Evolutionary conservation across 768 basidiomycete genomes (phyloP), one percentile per base, ranked within the genome.

Genomic region (Mycena kentingensis): DNA sequence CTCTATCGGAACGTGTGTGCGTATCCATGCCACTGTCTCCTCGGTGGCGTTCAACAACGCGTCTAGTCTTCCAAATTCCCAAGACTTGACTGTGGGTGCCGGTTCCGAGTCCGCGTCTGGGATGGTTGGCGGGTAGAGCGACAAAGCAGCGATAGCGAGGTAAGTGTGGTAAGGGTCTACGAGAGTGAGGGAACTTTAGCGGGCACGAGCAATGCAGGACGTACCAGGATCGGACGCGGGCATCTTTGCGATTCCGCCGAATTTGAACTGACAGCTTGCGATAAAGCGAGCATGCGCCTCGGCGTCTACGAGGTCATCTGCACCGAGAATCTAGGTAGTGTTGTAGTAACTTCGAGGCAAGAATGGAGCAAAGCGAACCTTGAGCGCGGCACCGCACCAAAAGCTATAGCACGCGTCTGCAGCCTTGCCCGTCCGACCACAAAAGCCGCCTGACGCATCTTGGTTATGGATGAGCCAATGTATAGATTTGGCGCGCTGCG

Each of bases 351-450:
- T 36, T 31, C 19, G 34, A 47, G 25, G 52, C 37, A 25, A 21
- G 21, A 41, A 50, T 19, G n/a, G 43, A 43, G 32, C 25, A 28
- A 25, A 21, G 66, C 81, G 46, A 56, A 95, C 95, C 64, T 80
- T 70, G 10, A 98, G 69, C 0, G 90, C 77, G 8, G 85, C 94
- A 3, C 90, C 87, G 60, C 88, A 88, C 96, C 96, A 99, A 68
- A 97, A 98, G 58, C 90, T 91, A 69, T 99, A 99, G 67, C 96
- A 99, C 3, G 93, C 90, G 58, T 98, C 96, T 5, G 88, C 81
- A 4, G 78, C 75, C 71, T 99, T 99, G 52, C 84, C 86, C 2
- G 93, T 93, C 21, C 96, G 79, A 2, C 96, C 96, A 60, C 87
- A 75, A 64, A 93, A 97, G 0, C 96, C 96, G 0, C 93, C 93